Evolutionary conservation across 768 basidiomycete species (phyloP).

Genomic region (Myochromella boudieri): DNA sequence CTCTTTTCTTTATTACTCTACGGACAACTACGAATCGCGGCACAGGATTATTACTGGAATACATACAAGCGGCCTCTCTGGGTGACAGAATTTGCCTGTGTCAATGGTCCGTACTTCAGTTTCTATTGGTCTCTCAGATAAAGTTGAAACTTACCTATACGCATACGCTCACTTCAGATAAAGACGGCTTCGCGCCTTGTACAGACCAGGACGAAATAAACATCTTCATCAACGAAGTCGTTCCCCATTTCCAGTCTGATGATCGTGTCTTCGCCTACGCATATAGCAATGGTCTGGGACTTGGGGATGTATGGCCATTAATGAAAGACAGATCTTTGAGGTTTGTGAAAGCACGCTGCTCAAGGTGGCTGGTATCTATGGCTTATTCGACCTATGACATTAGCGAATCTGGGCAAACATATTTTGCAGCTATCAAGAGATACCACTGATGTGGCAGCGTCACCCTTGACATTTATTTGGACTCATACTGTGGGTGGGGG

Average conservation of each 20-base stretch:
- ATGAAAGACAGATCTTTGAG: slow-evolving; percentile 35
- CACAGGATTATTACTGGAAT: slow-evolving; percentile 40
- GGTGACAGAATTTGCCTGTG: slow-evolving; percentile 50
- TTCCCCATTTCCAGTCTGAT: slow-evolving; percentile 37
- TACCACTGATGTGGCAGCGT: slow-evolving; percentile 32
- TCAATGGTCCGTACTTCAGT: slow-evolving; percentile 33
- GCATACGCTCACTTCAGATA: slow-evolving; percentile 23
- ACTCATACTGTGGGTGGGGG: neutral
- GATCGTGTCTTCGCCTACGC: slow-evolving; percentile 41
- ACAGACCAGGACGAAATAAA: slow-evolving; percentile 43
- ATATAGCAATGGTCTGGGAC: slow-evolving; percentile 47
- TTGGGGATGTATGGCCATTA: slow-evolving; percentile 47
- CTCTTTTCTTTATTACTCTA: neutral
- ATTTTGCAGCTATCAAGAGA: slow-evolving; percentile 38
- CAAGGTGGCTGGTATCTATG: neutral
- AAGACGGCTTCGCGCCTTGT: slow-evolving; percentile 40
- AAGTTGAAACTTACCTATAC: too few species aligned
- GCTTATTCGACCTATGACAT: neutral
- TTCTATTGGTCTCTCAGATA: neutral
- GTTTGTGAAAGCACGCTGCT: slow-evolving; percentile 18
- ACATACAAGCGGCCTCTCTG: slow-evolving; percentile 46
- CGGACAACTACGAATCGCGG: neutral
- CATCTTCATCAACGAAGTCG: slow-evolving; percentile 37
- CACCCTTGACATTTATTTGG: neutral
- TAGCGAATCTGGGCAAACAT: slow-evolving; percentile 40